Base-by-base conservation (phyloP, 179 eudicot genomes). In the Gypsophila paniculata region DNA sequence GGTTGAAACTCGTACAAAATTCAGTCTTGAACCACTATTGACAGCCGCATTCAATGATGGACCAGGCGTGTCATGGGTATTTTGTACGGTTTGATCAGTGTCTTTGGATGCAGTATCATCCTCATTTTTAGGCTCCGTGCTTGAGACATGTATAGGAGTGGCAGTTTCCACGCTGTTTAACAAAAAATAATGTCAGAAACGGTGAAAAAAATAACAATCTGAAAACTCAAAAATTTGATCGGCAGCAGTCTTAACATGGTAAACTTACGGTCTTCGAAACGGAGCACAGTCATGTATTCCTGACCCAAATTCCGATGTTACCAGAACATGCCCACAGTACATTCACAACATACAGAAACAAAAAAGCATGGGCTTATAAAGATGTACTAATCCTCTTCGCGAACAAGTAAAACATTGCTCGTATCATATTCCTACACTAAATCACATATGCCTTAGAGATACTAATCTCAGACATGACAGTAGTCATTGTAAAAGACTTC, bases 1-100 rank as follows among this genome's bases (percentile, higher is more conserved):
- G 44, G 84, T 76, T n/a, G 86, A 79, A 72, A 74, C 81, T 80
- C 81, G 82, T 22, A 68, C 77, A 21, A 71, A 5, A 17, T 82
- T 76, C 22, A 44, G 34, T 61, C 72, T 66, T 55, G 81, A 82
- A 17, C 18, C 79, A 65, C 80, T 79, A 29, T 82, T 81, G 73
- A 18, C 69, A 61, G 67, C 68, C 32, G 72, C 75, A 71, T 79
- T 81, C 65, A 74, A 44, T 4, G 80, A 74, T 5, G 72, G 73
- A 19, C 82, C 72, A 62, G 87, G 77, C 62, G 71, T 74, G 72
- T 67, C 83, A 42, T 83, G 80, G 64, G 55, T 60, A 49, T 83
- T 80, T 34, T 54, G 77, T 48, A 69, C 59, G 59, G 75, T 68
- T 73, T 58, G 72, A 29, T 38, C 59, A 17, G 75, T 23, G 38